Conservation (phyloP, 2,329 filamentous ascomycete species). For the Exophiala phaeomuriformis region DNA sequence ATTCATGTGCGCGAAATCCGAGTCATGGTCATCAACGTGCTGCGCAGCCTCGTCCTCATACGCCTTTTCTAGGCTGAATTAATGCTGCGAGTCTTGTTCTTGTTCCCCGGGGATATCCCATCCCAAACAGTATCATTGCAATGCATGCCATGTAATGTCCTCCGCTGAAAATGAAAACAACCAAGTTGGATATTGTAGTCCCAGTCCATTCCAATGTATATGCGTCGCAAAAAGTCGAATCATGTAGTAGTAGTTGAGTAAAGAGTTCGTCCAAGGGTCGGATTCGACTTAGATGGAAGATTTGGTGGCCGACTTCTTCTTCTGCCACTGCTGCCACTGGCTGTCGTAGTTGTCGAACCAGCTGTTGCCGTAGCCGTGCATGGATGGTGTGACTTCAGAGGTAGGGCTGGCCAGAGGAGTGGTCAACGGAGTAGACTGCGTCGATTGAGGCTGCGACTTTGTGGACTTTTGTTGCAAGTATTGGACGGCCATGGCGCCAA, state of each 20-base stretch:
- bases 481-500: slow-evolving; percentile 8
- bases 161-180: too few relatives aligned
- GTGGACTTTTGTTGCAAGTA: slow-evolving; percentile 5
- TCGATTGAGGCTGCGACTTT: background rate
- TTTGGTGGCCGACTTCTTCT: slow-evolving; percentile 1
- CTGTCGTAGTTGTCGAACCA: slow-evolving; percentile 18
- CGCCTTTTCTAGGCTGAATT: too few relatives aligned
- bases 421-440: background rate
- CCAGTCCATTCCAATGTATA: too few relatives aligned
- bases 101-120: too few relatives aligned
- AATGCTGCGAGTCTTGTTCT: too few relatives aligned
- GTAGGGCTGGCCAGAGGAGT: background rate
- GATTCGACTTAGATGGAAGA: background rate
- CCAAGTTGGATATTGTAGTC: too few relatives aligned
- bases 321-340: slow-evolving; percentile 14
- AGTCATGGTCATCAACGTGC: too few relatives aligned
- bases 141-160: too few relatives aligned
- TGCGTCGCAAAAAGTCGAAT: background rate
- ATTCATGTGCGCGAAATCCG: too few relatives aligned
- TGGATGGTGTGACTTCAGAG: background rate
- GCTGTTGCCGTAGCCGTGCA: slow-evolving; percentile 10
- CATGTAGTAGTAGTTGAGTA: background rate
- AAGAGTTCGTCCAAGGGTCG: background rate
- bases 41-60: too few relatives aligned
- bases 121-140: too few relatives aligned